Evolutionary conservation across 1,284 basidiomycete genomes (phyloP), one percentile per base, ranked within the genome.

Genomic region (Meira miltonrushii): DNA sequence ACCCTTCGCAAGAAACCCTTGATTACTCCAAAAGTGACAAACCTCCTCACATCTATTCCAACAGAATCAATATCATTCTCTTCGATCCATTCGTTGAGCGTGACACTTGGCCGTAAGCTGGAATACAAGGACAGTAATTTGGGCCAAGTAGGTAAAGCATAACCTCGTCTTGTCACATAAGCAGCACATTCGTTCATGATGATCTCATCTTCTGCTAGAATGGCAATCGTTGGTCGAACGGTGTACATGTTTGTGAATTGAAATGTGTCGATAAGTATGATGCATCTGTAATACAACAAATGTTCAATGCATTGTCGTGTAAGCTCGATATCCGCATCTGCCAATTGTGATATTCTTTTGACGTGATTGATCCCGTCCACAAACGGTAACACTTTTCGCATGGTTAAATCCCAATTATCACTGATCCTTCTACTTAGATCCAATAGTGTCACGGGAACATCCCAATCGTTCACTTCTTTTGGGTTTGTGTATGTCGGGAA

Each of bases 11-110:
- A 82, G 75, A 97, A 98, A 0, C 92, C 93, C 81, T 99, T 98
- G 80, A 99, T 95, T n/a, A 96, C 88, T 12, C 94, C 95, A 74
- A 98, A 99, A 64, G 89, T 92, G n/a, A 92, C 87, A 78, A 99
- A 95, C 13, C 95, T 85, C 5, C 94, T 85, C 8, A 91, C 85
- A 76, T 98, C 95, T 58, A 98, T 88, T 1, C 88, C 89, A 17
- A 88, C 79, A 6, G 19, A 48, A 40, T 73, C 68, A 13, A 73
- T 59, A 6, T 87, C 82, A 71, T 91, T 83, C 44, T 83, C 82
- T 66, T 91, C 86, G 81, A 92, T 89, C 94, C 95, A 99, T 54
- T 91, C 86, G 48, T 86, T 84, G 2, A 98, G 83, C 0, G 90
- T 92, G 61, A 86, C 85, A 2, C 91, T 91, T 0, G 89, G 86